A percentile compares a stretch with the other conserved stretches of the same genome.
Conservation (phyloP, 2,329 filamentous ascomycete species). For the Aureobasidium musti region DNA sequence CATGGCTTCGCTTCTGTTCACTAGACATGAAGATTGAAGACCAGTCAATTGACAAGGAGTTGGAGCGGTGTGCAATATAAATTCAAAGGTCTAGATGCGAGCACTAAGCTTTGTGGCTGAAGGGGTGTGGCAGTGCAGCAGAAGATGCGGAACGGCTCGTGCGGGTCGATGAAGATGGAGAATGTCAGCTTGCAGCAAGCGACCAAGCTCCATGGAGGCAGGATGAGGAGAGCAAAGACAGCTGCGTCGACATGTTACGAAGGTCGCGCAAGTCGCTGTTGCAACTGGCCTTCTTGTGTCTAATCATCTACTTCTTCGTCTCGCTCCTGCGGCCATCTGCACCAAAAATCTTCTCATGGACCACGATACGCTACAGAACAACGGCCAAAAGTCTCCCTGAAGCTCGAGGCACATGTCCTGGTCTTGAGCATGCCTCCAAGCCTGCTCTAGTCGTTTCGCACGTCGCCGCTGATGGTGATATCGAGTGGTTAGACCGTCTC, state of each 20-base stretch:
- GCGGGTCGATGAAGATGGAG: not conserved
- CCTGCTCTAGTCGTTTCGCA: constrained; percentile 51
- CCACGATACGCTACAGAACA: constrained; percentile 48
- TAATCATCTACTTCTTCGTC: constrained; percentile 43
- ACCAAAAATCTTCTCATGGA: constrained; percentile 48
- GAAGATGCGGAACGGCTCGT: constrained; percentile 15
- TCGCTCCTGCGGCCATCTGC: constrained; percentile 43
- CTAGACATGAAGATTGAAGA: not conserved
- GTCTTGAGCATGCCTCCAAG: constrained; percentile 44
- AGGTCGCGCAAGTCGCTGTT: constrained; percentile 42
- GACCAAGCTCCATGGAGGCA: not conserved
- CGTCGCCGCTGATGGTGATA: constrained; percentile 46
- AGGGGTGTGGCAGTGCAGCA: constrained; percentile 7
- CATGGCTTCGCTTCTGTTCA: not conserved
- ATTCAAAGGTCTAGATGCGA: constrained; percentile 1
- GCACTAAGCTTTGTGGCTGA: constrained; percentile 17
- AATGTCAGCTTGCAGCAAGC: too few relatives aligned
- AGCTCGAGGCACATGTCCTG: constrained; percentile 49
- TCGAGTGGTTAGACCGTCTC: constrained; percentile 48
- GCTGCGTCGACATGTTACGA: constrained; percentile 43
- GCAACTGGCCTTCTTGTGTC: constrained; percentile 43
- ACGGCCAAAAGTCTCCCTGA: constrained; percentile 39
- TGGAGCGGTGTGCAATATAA: not conserved
- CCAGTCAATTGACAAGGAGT: not conserved
- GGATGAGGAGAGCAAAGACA: not conserved